These are phyloP conservation scores for Pulveroboletus sp. DNA, from an alignment of 768 basidiomycete species.

Conservation along the genomic window DNA sequence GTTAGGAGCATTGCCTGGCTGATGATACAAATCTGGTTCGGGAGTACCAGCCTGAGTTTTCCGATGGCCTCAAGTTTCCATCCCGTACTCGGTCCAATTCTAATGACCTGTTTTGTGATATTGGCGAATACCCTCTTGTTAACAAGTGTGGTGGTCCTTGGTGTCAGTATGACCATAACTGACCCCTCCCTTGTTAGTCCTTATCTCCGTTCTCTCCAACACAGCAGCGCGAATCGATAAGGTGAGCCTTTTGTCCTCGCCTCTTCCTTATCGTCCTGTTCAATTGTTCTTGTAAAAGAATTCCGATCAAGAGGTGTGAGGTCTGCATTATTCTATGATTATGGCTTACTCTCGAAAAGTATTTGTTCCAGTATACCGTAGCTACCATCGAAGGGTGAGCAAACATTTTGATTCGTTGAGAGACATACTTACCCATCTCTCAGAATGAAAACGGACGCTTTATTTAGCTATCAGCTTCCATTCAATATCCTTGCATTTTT, in stretches of 20 bases:
- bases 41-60: slow-evolving; percentile 64
- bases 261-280: neutral
- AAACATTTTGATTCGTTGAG: neutral
- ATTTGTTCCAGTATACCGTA: slow-evolving; percentile 83
- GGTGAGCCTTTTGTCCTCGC: slow-evolving; percentile 29
- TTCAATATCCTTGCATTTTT: slow-evolving; percentile 81
- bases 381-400: slow-evolving; percentile 82
- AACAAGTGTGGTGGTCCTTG: slow-evolving; percentile 53
- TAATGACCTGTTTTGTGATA: slow-evolving; percentile 78
- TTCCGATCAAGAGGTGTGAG: slow-evolving; percentile 52
- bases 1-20: slow-evolving; percentile 67
- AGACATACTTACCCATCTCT: slow-evolving; percentile 3
- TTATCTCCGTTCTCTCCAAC: slow-evolving; percentile 89
- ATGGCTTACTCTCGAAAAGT: slow-evolving; percentile 41
- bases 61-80: slow-evolving; percentile 55
- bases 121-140: slow-evolving; percentile 73
- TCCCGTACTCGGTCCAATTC: slow-evolving; percentile 67
- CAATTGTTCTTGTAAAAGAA: slow-evolving; percentile 34
- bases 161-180: slow-evolving; percentile 1
- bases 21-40: slow-evolving; percentile 86
- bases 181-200: slow-evolving; percentile 31
- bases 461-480: slow-evolving; percentile 90
- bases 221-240: slow-evolving; percentile 77
- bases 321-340: neutral
- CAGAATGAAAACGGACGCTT: slow-evolving; percentile 83